A percentile compares a stretch with the other conserved stretches of the same genome.
Evolutionary conservation across 805 yeast species (phyloP).

Genomic region (Cyberlindnera nakhonratchasimensis): DNA sequence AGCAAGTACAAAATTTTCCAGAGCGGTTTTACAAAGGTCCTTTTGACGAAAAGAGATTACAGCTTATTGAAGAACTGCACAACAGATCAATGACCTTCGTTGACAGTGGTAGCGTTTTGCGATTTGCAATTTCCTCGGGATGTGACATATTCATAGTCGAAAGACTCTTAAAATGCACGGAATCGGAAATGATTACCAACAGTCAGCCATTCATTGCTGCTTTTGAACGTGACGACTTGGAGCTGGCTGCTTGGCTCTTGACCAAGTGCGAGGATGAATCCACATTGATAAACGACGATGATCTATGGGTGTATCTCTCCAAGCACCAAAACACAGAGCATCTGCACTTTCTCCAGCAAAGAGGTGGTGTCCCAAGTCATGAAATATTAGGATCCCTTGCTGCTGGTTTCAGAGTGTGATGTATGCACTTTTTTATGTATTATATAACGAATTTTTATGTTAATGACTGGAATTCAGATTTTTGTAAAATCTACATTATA

Average conservation of each 20-base stretch:
- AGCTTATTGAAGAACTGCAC: constrained; percentile 8
- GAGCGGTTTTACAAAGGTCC: constrained; percentile 17
- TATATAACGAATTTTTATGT: neutral
- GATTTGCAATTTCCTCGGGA: constrained; percentile 8
- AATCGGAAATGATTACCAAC: constrained; percentile 4
- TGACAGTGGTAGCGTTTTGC: constrained; percentile 7
- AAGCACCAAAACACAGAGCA: constrained; percentile 4
- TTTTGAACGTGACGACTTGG: constrained; percentile 11
- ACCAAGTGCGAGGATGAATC: constrained; percentile 9
- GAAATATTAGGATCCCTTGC: constrained; percentile 13
- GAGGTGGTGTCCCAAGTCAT: constrained; percentile 25
- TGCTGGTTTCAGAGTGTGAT: too few relatives aligned
- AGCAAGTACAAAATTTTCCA: constrained; percentile 18
- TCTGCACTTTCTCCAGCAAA: constrained; percentile 16
- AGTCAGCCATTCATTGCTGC: constrained; percentile 19
- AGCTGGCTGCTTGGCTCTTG: constrained; percentile 20
- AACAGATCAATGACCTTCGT: constrained; percentile 12
- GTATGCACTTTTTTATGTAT: too few relatives aligned
- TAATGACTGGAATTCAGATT: neutral
- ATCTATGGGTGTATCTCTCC: constrained; percentile 21
- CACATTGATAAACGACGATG: constrained; percentile 15
- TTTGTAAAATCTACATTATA: neutral
- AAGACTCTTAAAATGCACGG: constrained; percentile 12
- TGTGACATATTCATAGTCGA: neutral
- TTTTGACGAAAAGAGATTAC: constrained; percentile 7